phyloP scores from a whole-genome alignment of 2,329 filamentous ascomycete species.

The Pseudogymnoascus verrucosus region DNA sequence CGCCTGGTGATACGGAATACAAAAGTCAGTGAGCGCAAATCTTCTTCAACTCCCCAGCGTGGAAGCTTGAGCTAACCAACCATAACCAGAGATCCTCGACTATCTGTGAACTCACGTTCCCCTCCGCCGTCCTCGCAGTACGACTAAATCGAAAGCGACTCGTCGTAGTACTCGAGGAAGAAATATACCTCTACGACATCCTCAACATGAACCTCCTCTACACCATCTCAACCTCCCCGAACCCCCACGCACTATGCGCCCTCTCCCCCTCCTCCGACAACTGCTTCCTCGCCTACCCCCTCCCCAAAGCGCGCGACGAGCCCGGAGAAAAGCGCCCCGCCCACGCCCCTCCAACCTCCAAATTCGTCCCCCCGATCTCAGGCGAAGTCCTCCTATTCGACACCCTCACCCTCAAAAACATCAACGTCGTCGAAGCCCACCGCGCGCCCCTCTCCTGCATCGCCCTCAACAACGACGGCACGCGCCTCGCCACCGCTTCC shows the following conservation, averaged over 20 bases:
- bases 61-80: neutral
- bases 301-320: slow-evolving; percentile 65
- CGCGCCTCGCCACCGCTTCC: slow-evolving; percentile 83
- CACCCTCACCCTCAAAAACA: slow-evolving; percentile 77
- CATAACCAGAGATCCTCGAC: slow-evolving; percentile 55
- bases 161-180: slow-evolving; percentile 87
- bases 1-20: slow-evolving; percentile 96
- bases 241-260: slow-evolving; percentile 83
- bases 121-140: slow-evolving; percentile 89
- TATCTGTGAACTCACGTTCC: slow-evolving; percentile 97
- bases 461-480: slow-evolving; percentile 86
- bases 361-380: slow-evolving; percentile 73
- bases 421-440: slow-evolving; percentile 94
- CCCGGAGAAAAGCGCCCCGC: slow-evolving; percentile 52
- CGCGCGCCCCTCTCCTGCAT: slow-evolving; percentile 85
- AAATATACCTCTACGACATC: slow-evolving; percentile 98
- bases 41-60: neutral
- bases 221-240: slow-evolving; percentile 89
- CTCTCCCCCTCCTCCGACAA: slow-evolving; percentile 91
- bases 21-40: slow-evolving; percentile 50
- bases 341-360: slow-evolving; percentile 75
- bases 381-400: slow-evolving; percentile 94
- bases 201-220: slow-evolving; percentile 94
- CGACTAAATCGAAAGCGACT: slow-evolving; percentile 90
- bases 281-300: slow-evolving; percentile 89